Conservation (phyloP, 2,329 filamentous ascomycete genomes). For the Calonectria naviculata region DNA sequence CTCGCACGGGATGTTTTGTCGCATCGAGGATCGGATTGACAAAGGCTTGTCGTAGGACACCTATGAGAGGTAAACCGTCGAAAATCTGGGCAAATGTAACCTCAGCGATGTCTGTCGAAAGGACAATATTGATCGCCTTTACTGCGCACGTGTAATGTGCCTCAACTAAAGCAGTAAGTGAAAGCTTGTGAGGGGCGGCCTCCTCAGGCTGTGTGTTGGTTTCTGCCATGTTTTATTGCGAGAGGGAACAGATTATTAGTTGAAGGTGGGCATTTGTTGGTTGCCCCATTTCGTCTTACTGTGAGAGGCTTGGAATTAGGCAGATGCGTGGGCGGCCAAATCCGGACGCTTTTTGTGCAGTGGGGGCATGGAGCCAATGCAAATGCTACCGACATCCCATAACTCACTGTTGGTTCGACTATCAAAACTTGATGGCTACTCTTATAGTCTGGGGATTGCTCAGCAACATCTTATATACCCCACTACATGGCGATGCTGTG, state of each 20-base stretch:
- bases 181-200: neutral
- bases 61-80: neutral
- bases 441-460: no score
- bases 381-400: no score
- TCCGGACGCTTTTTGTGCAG: no score
- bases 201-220: neutral
- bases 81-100: neutral
- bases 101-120: neutral
- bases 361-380: no score
- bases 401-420: no score
- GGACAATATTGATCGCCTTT: neutral
- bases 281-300: no score
- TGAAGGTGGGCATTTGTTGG: no score
- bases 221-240: neutral
- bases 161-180: neutral
- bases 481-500: no score
- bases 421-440: no score
- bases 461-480: no score
- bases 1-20: neutral
- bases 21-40: neutral
- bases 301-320: no score
- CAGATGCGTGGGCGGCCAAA: no score
- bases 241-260: neutral
- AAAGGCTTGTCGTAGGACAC: neutral
- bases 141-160: neutral